These are phyloP conservation scores for Centella asiatica DNA, from an alignment of 129 eudicot genomes.

Conservation along the genomic window DNA sequence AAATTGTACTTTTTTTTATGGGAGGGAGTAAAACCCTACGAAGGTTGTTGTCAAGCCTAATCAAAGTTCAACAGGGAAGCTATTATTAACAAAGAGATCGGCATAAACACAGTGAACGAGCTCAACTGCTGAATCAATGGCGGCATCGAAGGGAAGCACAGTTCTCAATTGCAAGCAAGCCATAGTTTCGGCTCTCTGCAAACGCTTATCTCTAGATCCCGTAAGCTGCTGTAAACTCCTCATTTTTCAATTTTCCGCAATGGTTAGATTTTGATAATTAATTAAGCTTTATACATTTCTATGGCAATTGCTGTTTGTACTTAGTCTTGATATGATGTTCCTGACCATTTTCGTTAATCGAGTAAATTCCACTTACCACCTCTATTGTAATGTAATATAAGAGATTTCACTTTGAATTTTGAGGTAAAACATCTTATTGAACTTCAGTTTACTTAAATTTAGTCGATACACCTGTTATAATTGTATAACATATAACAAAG, in stretches of 20 bases:
- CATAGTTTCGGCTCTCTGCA: constrained; percentile 56
- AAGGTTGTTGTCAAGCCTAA: too few relatives aligned
- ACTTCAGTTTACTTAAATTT: too few relatives aligned
- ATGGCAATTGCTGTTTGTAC: not conserved
- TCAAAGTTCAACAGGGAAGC: too few relatives aligned
- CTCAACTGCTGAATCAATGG: constrained; percentile 31
- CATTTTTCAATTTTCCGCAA: not conserved
- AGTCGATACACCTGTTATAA: too few relatives aligned
- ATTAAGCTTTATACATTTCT: not conserved
- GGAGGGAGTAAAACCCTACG: too few relatives aligned
- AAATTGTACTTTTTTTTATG: too few relatives aligned
- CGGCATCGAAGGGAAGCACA: constrained; percentile 16
- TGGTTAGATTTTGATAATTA: not conserved
- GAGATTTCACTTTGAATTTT: too few relatives aligned
- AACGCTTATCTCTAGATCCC: constrained; percentile 45
- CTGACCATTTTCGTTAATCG: not conserved
- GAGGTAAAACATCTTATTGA: too few relatives aligned
- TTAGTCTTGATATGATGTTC: not conserved
- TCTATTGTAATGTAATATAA: too few relatives aligned
- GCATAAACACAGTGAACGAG: not conserved
- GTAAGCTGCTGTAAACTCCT: constrained; percentile 26
- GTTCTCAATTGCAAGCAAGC: constrained; percentile 33
- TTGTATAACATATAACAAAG: too few relatives aligned
- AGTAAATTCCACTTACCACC: not conserved
- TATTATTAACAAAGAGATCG: too few relatives aligned